These are phyloP conservation scores for Mycosarcoma mackinlayi DNA, from an alignment of 1,284 basidiomycete species.

Conservation along the genomic window DNA sequence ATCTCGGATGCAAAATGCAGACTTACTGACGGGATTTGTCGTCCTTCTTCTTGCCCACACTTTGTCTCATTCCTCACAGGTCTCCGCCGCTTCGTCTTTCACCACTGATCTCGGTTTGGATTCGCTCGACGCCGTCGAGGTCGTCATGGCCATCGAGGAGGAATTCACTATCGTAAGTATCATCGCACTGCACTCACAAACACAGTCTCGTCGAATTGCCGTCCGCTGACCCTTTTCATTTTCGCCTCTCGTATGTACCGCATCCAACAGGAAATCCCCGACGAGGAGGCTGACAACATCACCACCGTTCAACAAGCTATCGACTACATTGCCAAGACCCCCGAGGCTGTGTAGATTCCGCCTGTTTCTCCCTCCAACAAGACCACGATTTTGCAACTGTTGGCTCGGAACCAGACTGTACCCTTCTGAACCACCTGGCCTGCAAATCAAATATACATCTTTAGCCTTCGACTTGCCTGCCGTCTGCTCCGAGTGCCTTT, in stretches of 20 bases:
- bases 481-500: not conserved
- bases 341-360: slow-evolving; percentile 73
- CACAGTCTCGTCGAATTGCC: not conserved
- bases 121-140: slow-evolving; percentile 96
- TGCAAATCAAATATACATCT: slow-evolving; percentile 1
- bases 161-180: slow-evolving; percentile 72
- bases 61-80: slow-evolving; percentile 71
- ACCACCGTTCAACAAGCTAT: slow-evolving; percentile 94
- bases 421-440: no score
- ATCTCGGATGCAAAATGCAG: no score
- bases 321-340: slow-evolving; percentile 95
- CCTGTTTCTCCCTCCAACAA: not conserved
- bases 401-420: not conserved
- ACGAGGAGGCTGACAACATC: slow-evolving; percentile 97
- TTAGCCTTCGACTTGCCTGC: not conserved
- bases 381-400: not conserved
- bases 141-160: slow-evolving; percentile 99
- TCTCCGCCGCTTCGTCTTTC: slow-evolving; percentile 81
- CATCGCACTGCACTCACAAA: not conserved
- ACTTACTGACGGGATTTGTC: no score
- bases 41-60: no score
- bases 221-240: not conserved
- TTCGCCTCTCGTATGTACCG: not conserved
- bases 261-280: slow-evolving; percentile 85
- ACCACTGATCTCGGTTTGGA: slow-evolving; percentile 90